phyloP scores from a whole-genome alignment of 106 monocot species.

The Cymbidium sinense region DNA sequence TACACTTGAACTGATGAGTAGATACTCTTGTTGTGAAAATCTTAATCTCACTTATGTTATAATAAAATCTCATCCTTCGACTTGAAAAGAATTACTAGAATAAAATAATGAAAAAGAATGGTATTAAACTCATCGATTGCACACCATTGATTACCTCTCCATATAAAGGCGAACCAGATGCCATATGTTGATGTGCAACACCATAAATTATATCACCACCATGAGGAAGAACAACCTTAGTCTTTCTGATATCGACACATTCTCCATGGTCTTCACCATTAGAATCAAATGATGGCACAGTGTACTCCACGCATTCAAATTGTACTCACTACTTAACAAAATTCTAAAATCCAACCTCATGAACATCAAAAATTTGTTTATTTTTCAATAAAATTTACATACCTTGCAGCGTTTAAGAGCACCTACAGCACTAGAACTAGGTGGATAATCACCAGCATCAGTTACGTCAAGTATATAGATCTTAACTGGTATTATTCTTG shows the following conservation, averaged over 20 bases:
- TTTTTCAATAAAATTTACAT: neutral
- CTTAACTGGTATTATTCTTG: conserved; percentile 47
- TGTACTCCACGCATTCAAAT: conserved; percentile 64
- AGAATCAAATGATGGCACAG: conserved; percentile 33
- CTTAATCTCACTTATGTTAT: no score
- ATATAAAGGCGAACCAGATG: conserved; percentile 49
- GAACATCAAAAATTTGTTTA: no score
- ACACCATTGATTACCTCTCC: conserved; percentile 76
- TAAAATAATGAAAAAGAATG: no score
- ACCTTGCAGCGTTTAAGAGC: conserved; percentile 42
- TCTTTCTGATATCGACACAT: conserved; percentile 41
- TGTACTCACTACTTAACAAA: neutral
- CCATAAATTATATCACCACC: conserved; percentile 77
- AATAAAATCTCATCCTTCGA: no score
- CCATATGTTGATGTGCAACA: conserved; percentile 69
- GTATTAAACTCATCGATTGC: no score
- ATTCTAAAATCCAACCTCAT: neutral
- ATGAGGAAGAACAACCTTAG: conserved; percentile 35
- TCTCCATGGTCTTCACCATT: conserved; percentile 8
- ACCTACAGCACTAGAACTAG: no score
- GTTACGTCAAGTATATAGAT: conserved; percentile 79
- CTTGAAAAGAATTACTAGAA: no score
- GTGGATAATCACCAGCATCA: conserved; percentile 11
- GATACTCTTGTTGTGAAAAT: no score
- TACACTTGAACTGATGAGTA: no score